Evolutionary conservation across 2,329 filamentous ascomycete species (phyloP), one percentile per base, ranked within the genome.

Genomic region (Saccharata proteae): DNA sequence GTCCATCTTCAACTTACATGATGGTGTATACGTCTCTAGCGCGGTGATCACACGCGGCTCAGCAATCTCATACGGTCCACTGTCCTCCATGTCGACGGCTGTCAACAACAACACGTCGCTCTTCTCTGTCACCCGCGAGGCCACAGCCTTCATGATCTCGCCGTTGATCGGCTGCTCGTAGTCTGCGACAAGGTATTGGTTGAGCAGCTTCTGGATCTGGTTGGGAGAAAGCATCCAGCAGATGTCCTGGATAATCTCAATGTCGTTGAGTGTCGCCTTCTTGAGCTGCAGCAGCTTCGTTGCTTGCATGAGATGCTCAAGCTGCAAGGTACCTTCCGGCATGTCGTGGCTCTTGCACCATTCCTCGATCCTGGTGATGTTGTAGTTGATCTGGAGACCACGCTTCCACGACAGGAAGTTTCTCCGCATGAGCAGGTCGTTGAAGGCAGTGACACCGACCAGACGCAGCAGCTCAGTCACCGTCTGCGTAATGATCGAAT

Each of bases 281-380:
- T 98, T 98, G 41, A 98, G 69, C 58, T 98, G 90, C 42, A 98
- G 69, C 41, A 98, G 77, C 65, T 98, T 98, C 13, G 90, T 98
- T 32, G 90, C 90, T 82, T 96, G 88, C 90, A 98, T 98, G 45
- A 98, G 64, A 65, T 98, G 90, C 66, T 98, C 90, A 35, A 98
- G 71, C 62, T 96, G 88, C 32, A 98, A 70, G 17, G 88, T 98
- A 34, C 90, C 90, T 59, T 98, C 88, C 1, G 90, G 90, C 88
- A 98, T 96, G 47, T 96, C 90, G 56, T 98, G 92, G 51, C 86
- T 93, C 74, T 98, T 98, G 64, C 90, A 98, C 90, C 90, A 98
- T 61, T 98, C 90, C 58, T 98, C 90, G 41, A 98, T 98, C 36
- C 90, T 76, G 15, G 90, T 98, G 57, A 98, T 98, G 64, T 98